Conservation (phyloP, 208 protist genomes). For the Acanthamoeba healyi region DNA sequence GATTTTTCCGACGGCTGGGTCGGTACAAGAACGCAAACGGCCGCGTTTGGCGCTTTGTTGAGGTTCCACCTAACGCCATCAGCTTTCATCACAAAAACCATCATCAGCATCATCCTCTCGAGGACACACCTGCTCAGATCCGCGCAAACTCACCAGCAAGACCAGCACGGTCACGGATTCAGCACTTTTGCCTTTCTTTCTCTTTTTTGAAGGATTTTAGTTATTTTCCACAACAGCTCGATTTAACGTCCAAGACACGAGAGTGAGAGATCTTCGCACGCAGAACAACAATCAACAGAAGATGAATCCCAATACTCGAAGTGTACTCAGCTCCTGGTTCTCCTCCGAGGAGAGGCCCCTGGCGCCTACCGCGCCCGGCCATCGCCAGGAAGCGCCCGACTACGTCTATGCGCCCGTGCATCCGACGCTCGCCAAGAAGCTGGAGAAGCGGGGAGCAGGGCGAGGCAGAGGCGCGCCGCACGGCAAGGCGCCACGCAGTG, state of each 20-base stretch:
- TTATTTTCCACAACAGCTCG: neutral
- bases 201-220: neutral
- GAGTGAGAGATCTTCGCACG: neutral
- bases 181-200: neutral
- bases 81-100: neutral
- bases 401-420: conserved; percentile 51
- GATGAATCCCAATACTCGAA: conserved; percentile 45
- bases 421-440: neutral
- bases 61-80: conserved; percentile 40
- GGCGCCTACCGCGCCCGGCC: neutral
- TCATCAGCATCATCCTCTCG: neutral
- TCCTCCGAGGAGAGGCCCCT: neutral
- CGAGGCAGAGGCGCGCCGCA: neutral
- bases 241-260: neutral
- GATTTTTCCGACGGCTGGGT: neutral
- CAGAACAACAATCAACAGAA: conserved; percentile 5
- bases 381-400: conserved; percentile 14
- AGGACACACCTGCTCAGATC: neutral
- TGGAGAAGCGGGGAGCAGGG: conserved; percentile 46
- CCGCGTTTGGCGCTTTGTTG: neutral
- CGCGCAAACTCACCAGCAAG: neutral
- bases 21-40: neutral
- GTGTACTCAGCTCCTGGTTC: conserved; percentile 52
- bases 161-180: neutral
- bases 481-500: neutral